Evolutionary conservation across 2,329 filamentous ascomycete genomes (phyloP).

Genomic region (Magnaporthiopsis incrustans): DNA sequence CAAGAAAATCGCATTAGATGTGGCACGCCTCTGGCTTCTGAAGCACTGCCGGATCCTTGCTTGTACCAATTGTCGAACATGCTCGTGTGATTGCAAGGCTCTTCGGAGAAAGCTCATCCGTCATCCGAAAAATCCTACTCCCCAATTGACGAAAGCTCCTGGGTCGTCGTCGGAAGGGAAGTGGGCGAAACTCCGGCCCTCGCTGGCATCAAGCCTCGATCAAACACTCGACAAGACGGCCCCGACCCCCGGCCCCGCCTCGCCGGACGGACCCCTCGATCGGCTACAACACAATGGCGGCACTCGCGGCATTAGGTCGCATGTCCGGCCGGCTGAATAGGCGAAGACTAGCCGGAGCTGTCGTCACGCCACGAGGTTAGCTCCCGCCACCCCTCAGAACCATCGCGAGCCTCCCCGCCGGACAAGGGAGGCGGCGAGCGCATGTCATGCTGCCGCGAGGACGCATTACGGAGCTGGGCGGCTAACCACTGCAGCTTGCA

Average conservation of each 20-base stretch:
- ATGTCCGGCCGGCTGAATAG: slow-evolving; percentile 21
- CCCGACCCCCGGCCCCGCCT: background rate
- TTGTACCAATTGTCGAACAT: background rate
- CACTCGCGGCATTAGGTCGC: slow-evolving; percentile 14
- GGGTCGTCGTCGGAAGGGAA: background rate
- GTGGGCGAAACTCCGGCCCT: background rate
- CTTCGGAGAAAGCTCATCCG: background rate
- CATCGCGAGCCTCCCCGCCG: slow-evolving; percentile 7
- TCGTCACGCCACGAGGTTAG: slow-evolving; percentile 49
- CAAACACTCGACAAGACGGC: background rate
- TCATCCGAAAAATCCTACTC: background rate
- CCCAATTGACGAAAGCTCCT: background rate
- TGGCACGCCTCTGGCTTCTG: background rate
- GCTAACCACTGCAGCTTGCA: slow-evolving; percentile 8
- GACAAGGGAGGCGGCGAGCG: background rate
- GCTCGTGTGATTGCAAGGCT: background rate
- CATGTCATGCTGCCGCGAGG: background rate
- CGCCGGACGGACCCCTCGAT: background rate
- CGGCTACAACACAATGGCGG: slow-evolving; percentile 10
- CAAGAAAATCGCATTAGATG: background rate
- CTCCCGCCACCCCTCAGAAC: slow-evolving; percentile 12
- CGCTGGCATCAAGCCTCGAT: background rate
- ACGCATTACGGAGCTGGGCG: background rate
- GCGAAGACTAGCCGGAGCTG: slow-evolving; percentile 43
- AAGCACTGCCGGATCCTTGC: background rate